phyloP scores from a whole-genome alignment of 2,329 filamentous ascomycete genomes.

The Blastomyces percursus region DNA sequence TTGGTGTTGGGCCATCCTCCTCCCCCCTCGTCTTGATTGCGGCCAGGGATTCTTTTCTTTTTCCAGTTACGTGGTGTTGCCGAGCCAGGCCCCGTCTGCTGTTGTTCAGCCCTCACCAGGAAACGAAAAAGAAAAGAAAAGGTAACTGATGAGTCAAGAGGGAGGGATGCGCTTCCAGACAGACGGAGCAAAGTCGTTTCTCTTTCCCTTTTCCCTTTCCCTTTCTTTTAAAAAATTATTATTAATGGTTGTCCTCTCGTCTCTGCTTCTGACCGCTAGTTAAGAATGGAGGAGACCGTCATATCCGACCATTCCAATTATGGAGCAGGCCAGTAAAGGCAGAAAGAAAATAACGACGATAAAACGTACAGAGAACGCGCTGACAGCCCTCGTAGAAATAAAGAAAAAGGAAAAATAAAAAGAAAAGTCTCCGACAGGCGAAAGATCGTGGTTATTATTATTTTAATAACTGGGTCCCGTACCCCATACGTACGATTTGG shows the following conservation, averaged over 20 bases:
- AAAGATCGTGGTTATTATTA: not conserved
- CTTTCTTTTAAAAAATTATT: not conserved
- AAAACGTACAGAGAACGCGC: not conserved
- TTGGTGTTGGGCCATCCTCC: conserved; percentile 5
- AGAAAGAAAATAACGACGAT: not conserved
- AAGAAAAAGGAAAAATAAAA: not conserved
- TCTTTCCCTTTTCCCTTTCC: not conserved
- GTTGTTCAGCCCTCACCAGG: not conserved
- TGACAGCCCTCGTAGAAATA: not conserved
- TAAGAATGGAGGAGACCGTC: not conserved
- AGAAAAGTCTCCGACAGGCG: not conserved
- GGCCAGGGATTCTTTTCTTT: conserved; percentile 1
- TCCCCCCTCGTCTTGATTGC: not conserved
- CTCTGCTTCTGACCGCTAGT: not conserved
- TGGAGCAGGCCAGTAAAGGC: not conserved
- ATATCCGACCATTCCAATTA: not conserved
- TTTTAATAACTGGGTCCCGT: not conserved
- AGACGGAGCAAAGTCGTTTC: not conserved
- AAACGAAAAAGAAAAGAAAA: not conserved
- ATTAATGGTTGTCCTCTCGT: not conserved
- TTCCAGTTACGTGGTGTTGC: not conserved
- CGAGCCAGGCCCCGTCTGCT: not conserved
- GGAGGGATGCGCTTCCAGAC: not conserved
- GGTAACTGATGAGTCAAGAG: not conserved
- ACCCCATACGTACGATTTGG: not conserved